phyloP scores from a whole-genome alignment of 1,284 basidiomycete genomes.

The Ganoderma multipileum region DNA sequence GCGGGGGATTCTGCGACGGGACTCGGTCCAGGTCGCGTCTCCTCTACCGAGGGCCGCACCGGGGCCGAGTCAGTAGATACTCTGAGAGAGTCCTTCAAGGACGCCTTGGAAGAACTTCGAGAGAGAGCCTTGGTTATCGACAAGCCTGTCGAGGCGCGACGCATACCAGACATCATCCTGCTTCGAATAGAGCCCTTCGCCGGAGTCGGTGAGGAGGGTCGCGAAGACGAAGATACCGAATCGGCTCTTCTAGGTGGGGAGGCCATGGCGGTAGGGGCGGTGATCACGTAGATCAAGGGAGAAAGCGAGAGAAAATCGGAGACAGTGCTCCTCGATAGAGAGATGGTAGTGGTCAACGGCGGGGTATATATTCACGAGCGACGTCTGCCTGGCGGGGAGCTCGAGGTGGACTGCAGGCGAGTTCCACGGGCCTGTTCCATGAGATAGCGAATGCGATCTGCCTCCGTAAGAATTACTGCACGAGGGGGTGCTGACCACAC shows the following conservation, averaged over 20 bases:
- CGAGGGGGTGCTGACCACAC: slow-evolving; percentile 33
- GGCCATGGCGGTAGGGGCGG: slow-evolving; percentile 27
- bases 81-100: slow-evolving; percentile 33
- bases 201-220: slow-evolving; percentile 34
- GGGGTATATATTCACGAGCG: slow-evolving; percentile 36
- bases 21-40: slow-evolving; percentile 27
- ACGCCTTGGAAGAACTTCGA: slow-evolving; percentile 39
- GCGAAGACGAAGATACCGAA: slow-evolving; percentile 17
- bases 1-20: slow-evolving; percentile 38
- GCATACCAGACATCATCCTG: slow-evolving; percentile 52
- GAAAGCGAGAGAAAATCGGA: slow-evolving; percentile 17
- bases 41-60: slow-evolving; percentile 23
- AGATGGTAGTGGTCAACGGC: slow-evolving; percentile 16
- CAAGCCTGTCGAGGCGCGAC: slow-evolving; percentile 57
- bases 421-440: slow-evolving; percentile 26
- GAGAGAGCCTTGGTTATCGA: slow-evolving; percentile 42
- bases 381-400: slow-evolving; percentile 38
- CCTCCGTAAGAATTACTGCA: slow-evolving; percentile 27
- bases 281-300: slow-evolving; percentile 23
- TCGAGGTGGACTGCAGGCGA: slow-evolving; percentile 37
- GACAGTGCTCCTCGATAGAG: slow-evolving; percentile 29
- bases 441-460: slow-evolving; percentile 34
- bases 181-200: slow-evolving; percentile 37
- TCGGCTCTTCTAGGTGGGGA: slow-evolving; percentile 28
- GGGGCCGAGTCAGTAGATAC: slow-evolving; percentile 19